A percentile compares a stretch with the other conserved stretches of the same genome.
Evolutionary conservation across 2,329 filamentous ascomycete genomes (phyloP).

Genomic region (Lachnellula hyalina): DNA sequence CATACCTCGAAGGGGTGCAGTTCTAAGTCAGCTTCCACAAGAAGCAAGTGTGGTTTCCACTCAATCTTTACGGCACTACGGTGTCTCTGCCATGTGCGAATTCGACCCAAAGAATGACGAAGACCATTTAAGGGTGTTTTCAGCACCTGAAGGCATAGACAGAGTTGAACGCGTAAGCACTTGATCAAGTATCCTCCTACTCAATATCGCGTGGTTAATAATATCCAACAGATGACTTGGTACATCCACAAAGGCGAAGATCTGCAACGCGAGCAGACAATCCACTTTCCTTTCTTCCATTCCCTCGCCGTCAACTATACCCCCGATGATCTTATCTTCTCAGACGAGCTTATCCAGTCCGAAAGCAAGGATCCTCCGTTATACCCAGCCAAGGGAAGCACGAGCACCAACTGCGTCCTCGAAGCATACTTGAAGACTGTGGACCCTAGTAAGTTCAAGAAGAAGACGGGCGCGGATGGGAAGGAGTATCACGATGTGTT

Average conservation of each 20-base stretch:
- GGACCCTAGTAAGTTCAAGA: neutral
- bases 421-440: constrained; percentile 6
- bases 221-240: constrained; percentile 18
- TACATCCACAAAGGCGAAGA: constrained; percentile 21
- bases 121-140: constrained; percentile 2
- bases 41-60: constrained; percentile 15
- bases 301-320: neutral
- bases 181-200: neutral
- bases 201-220: neutral
- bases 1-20: constrained; percentile 13
- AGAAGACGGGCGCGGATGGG: constrained; percentile 4
- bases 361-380: constrained; percentile 4
- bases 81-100: neutral
- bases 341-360: constrained; percentile 6
- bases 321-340: constrained; percentile 11
- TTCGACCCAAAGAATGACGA: neutral
- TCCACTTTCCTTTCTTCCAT: constrained; percentile 17
- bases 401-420: constrained; percentile 3
- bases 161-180: neutral
- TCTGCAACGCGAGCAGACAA: constrained; percentile 6
- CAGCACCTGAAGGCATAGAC: neutral
- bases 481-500: neutral
- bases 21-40: constrained; percentile 14
- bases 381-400: neutral
- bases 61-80: constrained; percentile 19